Conservation (phyloP, 495 filamentous ascomycete genomes). For the Choiromyces venosus region DNA sequence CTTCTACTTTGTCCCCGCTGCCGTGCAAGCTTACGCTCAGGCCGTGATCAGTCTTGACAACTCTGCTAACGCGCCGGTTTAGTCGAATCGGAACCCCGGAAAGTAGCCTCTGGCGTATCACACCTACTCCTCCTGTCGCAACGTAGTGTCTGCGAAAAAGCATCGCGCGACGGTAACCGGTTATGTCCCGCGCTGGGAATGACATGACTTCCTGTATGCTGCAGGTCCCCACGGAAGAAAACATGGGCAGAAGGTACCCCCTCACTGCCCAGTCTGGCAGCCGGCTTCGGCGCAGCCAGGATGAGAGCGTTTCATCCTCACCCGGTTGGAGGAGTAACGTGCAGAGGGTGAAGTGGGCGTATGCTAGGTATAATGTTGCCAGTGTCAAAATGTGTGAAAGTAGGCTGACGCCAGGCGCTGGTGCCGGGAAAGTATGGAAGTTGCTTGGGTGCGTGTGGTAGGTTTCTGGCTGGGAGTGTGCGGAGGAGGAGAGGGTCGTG, state of each 20-base stretch:
- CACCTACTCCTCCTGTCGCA: conserved; percentile 48
- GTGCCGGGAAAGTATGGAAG: conserved; percentile 48
- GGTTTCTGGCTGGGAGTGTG: conserved; percentile 1
- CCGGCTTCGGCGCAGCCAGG: conserved; percentile 49
- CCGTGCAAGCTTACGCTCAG: conserved; percentile 8
- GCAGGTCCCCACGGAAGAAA: conserved; percentile 53
- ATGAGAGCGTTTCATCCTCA: conserved; percentile 44
- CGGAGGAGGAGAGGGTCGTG: conserved; percentile 14
- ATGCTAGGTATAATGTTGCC: conserved; percentile 25
- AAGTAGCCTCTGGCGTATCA: conserved; percentile 47
- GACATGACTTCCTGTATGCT: conserved; percentile 49
- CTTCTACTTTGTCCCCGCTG: conserved; percentile 9
- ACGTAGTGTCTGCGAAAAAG: conserved; percentile 50
- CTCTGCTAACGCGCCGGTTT: conserved; percentile 9
- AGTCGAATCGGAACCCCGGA: conserved; percentile 39
- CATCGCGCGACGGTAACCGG: conserved; percentile 48
- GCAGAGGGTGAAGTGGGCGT: conserved; percentile 50
- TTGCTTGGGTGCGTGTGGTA: conserved; percentile 51
- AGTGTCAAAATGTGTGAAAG: conserved; percentile 11
- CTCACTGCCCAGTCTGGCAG: conserved; percentile 46
- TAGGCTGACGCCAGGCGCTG: conserved; percentile 27
- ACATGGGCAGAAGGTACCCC: conserved; percentile 51
- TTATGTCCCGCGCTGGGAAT: conserved; percentile 51
- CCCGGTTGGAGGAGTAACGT: conserved; percentile 47
- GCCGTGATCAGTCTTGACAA: background rate